These are phyloP conservation scores for Tuber magnatum DNA, from an alignment of 495 filamentous ascomycete species.

Conservation along the genomic window DNA sequence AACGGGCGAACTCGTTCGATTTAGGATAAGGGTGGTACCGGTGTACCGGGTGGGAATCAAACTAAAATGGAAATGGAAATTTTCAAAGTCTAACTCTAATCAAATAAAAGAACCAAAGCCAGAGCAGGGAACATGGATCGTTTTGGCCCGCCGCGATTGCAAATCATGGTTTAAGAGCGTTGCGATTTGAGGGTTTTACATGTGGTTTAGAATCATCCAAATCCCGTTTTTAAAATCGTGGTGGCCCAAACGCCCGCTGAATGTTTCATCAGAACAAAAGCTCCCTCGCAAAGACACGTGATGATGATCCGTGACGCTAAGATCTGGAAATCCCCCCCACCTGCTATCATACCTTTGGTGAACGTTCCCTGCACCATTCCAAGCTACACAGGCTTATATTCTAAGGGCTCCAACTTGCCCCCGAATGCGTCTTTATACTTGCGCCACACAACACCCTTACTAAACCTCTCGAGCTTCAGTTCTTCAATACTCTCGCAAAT, in stretches of 20 bases:
- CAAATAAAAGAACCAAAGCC: not conserved
- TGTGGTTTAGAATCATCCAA: too few relatives aligned
- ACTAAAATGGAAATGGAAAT: not conserved
- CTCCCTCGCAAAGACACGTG: not conserved
- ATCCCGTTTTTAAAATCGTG: not conserved
- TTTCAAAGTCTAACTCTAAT: not conserved
- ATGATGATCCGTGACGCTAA: not conserved
- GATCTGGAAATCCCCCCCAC: not conserved
- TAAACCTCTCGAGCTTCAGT: conserved; percentile 1
- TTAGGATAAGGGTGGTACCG: not conserved
- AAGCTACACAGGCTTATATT: not conserved
- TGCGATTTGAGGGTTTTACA: not conserved
- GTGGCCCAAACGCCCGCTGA: not conserved
- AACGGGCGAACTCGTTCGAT: not conserved
- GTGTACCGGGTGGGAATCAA: too few relatives aligned
- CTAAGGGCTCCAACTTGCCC: not conserved
- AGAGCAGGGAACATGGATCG: not conserved
- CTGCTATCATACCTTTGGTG: not conserved
- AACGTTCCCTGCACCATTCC: not conserved
- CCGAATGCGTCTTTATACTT: not conserved
- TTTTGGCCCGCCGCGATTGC: not conserved
- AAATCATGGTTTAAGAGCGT: not conserved
- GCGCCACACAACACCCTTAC: not conserved
- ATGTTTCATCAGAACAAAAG: not conserved
- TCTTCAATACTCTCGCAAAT: conserved; percentile 4